phyloP scores from a whole-genome alignment of 176 grass and related monocot species.

The Ensete ventricosum region DNA sequence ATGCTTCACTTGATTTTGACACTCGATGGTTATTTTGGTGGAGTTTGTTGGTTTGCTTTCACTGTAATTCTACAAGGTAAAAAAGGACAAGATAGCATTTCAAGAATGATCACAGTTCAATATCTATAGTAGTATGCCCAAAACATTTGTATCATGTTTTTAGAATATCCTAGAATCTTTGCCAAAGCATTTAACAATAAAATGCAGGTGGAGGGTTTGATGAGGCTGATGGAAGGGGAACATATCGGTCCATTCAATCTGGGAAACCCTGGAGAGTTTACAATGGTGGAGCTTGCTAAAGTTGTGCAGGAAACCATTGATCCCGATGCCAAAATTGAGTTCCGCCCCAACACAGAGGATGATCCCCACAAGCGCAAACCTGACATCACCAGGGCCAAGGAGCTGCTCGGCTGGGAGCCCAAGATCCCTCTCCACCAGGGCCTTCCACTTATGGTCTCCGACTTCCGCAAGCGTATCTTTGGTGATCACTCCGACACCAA shows the following conservation, averaged over 20 bases:
- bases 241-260: conserved; percentile 84
- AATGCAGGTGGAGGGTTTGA: conserved; percentile 73
- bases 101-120: no score
- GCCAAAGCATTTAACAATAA: background rate
- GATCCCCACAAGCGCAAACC: conserved; percentile 95
- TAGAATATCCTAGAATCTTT: background rate
- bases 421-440: conserved; percentile 68
- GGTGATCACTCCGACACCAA: conserved; percentile 36
- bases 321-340: conserved; percentile 63
- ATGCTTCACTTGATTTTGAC: no score
- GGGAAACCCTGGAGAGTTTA: conserved; percentile 88
- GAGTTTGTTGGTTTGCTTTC: no score
- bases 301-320: conserved; percentile 94
- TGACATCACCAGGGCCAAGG: conserved; percentile 70
- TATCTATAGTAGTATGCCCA: no score
- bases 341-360: conserved; percentile 77
- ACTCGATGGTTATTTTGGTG: no score
- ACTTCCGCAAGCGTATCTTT: conserved; percentile 81
- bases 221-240: conserved; percentile 87
- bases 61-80: no score
- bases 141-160: no score
- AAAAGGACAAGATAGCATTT: no score
- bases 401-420: conserved; percentile 67
- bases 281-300: conserved; percentile 87
- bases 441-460: conserved; percentile 69